Evolutionary conservation across 2,329 filamentous ascomycete genomes (phyloP).

Genomic region (Drechslera avenae): DNA sequence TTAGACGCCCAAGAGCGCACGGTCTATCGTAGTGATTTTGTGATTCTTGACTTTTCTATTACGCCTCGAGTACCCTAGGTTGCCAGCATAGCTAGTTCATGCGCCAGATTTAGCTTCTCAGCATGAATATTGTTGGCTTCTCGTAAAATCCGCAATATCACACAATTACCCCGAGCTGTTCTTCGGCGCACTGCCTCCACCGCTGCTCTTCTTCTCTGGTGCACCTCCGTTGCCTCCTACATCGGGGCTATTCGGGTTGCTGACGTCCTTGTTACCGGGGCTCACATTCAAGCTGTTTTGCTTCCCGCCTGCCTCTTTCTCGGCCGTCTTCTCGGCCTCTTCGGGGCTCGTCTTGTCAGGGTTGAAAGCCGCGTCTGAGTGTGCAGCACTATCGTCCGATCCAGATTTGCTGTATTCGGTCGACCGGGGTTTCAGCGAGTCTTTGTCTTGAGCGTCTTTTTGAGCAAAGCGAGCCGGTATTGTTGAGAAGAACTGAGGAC

Average conservation of each 20-base stretch:
- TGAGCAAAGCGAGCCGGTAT: conserved; percentile 32
- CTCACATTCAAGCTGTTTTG: conserved; percentile 60
- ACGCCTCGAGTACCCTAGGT: too few species aligned
- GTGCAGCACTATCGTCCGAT: conserved; percentile 63
- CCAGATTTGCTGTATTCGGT: conserved; percentile 73
- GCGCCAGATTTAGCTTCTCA: too few species aligned
- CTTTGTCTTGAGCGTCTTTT: conserved; percentile 56
- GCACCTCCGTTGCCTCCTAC: conserved; percentile 49
- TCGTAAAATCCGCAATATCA: not conserved
- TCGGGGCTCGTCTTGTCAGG: conserved; percentile 71
- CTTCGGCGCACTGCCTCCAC: conserved; percentile 47
- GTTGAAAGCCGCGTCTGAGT: conserved; percentile 70
- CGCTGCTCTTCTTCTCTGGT: conserved; percentile 39
- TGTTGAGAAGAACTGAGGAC: conserved; percentile 33
- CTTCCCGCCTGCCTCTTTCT: conserved; percentile 40
- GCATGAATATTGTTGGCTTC: not conserved
- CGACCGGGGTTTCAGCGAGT: conserved; percentile 67
- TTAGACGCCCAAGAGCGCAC: too few species aligned
- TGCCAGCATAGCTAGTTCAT: too few species aligned
- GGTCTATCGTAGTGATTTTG: too few species aligned
- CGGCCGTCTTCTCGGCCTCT: conserved; percentile 54
- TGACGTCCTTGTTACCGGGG: conserved; percentile 65
- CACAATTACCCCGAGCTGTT: conserved; percentile 23
- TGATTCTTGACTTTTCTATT: not conserved
- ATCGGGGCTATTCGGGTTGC: conserved; percentile 51